Conservation (phyloP, 768 basidiomycete genomes). For the Lyophyllum decastes region DNA sequence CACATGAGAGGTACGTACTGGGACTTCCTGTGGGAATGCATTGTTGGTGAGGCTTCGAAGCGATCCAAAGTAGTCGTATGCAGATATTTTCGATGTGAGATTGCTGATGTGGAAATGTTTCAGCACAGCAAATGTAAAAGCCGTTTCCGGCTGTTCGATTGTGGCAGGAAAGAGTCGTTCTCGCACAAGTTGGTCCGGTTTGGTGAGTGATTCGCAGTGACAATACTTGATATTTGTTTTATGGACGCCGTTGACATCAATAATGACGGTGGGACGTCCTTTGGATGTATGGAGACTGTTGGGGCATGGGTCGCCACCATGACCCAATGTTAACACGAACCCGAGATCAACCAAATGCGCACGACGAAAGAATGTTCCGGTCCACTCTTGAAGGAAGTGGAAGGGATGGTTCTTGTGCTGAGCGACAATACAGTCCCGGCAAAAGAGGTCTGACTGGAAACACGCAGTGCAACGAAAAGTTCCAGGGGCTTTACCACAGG, state of each 20-base stretch:
- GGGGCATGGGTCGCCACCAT: background rate
- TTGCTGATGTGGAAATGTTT: background rate
- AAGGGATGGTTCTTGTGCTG: background rate
- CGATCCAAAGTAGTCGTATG: background rate
- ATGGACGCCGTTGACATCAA: background rate
- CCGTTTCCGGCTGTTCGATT: background rate
- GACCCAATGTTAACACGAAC: background rate
- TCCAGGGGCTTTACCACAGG: background rate
- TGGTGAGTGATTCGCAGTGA: background rate
- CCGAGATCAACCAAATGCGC: background rate
- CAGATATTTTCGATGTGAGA: background rate
- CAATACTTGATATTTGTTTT: background rate
- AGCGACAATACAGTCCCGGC: background rate
- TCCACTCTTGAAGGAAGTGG: slow-evolving; percentile 1
- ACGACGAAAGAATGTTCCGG: background rate
- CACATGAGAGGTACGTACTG: background rate
- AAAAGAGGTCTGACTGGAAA: background rate
- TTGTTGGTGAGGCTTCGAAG: background rate
- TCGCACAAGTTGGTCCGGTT: background rate
- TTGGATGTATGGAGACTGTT: background rate
- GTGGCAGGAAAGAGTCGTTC: background rate
- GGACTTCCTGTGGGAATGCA: background rate
- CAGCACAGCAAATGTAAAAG: background rate
- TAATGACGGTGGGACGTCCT: background rate
- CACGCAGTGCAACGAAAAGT: background rate